Conservation (phyloP, 257 asterid genomes). For the Capsicum pubescens region DNA sequence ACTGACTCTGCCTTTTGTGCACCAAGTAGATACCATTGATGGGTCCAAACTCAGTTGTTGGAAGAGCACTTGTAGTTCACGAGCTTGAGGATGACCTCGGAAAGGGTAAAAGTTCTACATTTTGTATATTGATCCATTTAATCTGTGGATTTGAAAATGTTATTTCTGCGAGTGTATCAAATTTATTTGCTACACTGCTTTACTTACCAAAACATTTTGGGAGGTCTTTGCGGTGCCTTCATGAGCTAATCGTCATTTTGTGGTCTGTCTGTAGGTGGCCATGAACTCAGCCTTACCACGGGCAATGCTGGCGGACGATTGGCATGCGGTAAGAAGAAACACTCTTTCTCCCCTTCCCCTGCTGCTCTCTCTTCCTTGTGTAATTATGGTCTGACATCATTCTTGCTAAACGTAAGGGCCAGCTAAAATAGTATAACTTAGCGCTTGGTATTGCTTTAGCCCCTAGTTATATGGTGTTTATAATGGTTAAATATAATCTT, state of each 20-base stretch:
- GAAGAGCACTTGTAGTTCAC: constrained; percentile 96
- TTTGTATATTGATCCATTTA: neutral
- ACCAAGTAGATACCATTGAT: constrained; percentile 72
- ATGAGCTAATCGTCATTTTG: constrained; percentile 25
- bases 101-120: constrained; percentile 64
- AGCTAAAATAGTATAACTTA: neutral
- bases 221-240: neutral
- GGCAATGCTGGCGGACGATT: constrained; percentile 98
- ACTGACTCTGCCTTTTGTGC: constrained; percentile 10
- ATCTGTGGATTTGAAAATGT: neutral
- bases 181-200: neutral
- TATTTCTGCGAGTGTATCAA: neutral
- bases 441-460: neutral
- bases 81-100: constrained; percentile 97
- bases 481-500: neutral
- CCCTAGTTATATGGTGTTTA: neutral
- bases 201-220: neutral
- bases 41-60: constrained; percentile 88
- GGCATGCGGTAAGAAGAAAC: constrained; percentile 79
- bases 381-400: constrained; percentile 10
- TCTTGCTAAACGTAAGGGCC: neutral
- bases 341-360: neutral
- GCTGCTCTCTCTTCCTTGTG: constrained; percentile 17
- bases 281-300: constrained; percentile 88
- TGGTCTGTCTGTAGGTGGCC: constrained; percentile 66